Base-by-base conservation (phyloP, 202 grass and related monocot genomes). In the Zizania palustris region DNA sequence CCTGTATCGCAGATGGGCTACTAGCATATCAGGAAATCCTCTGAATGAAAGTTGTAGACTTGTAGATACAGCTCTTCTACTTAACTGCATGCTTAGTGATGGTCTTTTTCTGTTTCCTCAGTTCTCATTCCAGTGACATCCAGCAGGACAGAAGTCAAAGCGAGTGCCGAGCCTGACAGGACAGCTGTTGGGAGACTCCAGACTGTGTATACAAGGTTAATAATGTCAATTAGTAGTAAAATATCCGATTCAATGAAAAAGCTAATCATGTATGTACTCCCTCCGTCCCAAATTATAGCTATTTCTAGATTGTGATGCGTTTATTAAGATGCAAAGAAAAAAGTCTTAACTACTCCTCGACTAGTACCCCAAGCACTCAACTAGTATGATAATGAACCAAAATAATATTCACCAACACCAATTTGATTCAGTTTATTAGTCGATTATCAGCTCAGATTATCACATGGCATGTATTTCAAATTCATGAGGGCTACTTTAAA, bases 121-220 rank as follows among this genome's bases (percentile, higher is more conserved):
- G 44, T 77, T 85, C 41, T 79, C 79, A 86, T 82, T 67, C 83
- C 83, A 78, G 83, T 82, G 34, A 71, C 74, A 81, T 90, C 80
- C 50, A 90, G 65, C 50, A 87, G 44, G 3, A 80, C 60, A 67
- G 75, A 84, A 72, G 84, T 84, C 70, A 90, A 71, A 63, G 88
- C 80, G 0, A 90, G 14, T 20, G 88, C 84, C 49, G 70, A 86
- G 8, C 80, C 84, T 62, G 80, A 83, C 28, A 80, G 12, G 11
- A 84, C 16, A 76, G 59, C 84, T 39, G 84, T 64, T 39, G 60
- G 63, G 66, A 77, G 11, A 4, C 60, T 90, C 72, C 76, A 3
- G 53, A 7, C 88, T 86, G 71, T 38, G 38, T 5, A 75, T 57
- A 71, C 33, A 51, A 83, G 39, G 48, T 57, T 65, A 48, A 16